phyloP scores from a whole-genome alignment of 495 filamentous ascomycete genomes.

The Cladorrhinum samala region DNA sequence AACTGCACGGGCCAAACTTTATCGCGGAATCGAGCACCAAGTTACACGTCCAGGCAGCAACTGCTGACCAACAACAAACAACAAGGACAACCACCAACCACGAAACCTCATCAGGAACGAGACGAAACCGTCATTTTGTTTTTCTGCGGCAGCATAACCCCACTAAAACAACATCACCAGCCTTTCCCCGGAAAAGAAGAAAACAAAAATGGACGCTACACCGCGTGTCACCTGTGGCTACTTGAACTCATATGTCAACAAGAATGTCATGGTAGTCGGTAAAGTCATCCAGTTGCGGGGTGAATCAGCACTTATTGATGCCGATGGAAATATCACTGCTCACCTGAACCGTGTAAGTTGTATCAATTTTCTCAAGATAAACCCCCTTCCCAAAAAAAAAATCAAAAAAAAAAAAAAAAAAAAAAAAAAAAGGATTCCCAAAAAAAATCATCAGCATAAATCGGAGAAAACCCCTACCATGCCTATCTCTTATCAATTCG shows the following conservation, averaged over 20 bases:
- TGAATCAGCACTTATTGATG: conserved; percentile 72
- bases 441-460: no score
- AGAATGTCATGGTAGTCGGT: conserved; percentile 77
- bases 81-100: background rate
- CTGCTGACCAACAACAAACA: background rate
- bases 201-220: conserved; percentile 43
- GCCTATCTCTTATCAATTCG: no score
- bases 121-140: no score
- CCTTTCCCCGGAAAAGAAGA: background rate
- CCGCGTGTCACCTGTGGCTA: conserved; percentile 64
- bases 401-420: no score
- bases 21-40: background rate
- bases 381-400: no score
- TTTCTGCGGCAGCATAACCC: no score
- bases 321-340: conserved; percentile 64
- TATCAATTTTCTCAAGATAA: background rate
- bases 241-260: conserved; percentile 61
- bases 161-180: background rate
- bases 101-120: background rate
- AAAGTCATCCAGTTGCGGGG: conserved; percentile 75
- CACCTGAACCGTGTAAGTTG: conserved; percentile 62
- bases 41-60: background rate
- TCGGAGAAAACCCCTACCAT: no score
- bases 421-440: no score
- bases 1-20: conserved; percentile 7